These are phyloP conservation scores for Thinopyrum obtusiflorum DNA, from an alignment of 202 grass and related monocot species.

Conservation along the genomic window DNA sequence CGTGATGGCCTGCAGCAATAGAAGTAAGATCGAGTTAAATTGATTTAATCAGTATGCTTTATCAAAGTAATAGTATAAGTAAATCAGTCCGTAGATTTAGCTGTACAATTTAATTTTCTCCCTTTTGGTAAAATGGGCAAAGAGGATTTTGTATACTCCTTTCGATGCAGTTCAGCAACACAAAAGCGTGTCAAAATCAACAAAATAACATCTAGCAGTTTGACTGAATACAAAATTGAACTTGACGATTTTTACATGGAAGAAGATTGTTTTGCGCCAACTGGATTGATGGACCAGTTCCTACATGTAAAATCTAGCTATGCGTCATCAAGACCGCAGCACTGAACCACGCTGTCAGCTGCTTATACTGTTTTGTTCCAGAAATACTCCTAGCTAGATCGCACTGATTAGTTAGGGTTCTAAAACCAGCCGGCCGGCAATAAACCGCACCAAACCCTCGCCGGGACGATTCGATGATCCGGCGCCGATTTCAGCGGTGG, in stretches of 20 bases:
- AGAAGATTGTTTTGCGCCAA: neutral
- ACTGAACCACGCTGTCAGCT: neutral
- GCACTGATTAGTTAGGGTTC: neutral
- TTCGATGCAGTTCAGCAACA: neutral
- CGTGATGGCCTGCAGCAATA: constrained; percentile 40
- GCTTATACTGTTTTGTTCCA: neutral
- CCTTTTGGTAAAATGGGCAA: neutral
- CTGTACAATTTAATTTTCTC: neutral
- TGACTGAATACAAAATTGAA: neutral
- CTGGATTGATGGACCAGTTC: neutral
- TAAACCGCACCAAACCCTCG: neutral
- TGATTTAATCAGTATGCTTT: neutral
- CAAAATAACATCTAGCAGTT: neutral
- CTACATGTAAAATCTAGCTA: neutral
- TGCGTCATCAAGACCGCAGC: neutral
- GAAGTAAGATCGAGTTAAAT: neutral
- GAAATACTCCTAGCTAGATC: neutral
- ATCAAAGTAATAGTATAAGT: neutral
- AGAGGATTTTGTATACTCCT: neutral
- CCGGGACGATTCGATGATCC: neutral
- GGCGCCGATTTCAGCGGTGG: neutral
- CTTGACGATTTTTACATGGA: neutral
- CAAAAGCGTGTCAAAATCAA: neutral
- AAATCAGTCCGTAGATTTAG: neutral
- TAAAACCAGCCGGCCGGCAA: neutral